Evolutionary conservation across 139 green algal species (phyloP).

Genomic region (Chlamydomonas incerta): DNA sequence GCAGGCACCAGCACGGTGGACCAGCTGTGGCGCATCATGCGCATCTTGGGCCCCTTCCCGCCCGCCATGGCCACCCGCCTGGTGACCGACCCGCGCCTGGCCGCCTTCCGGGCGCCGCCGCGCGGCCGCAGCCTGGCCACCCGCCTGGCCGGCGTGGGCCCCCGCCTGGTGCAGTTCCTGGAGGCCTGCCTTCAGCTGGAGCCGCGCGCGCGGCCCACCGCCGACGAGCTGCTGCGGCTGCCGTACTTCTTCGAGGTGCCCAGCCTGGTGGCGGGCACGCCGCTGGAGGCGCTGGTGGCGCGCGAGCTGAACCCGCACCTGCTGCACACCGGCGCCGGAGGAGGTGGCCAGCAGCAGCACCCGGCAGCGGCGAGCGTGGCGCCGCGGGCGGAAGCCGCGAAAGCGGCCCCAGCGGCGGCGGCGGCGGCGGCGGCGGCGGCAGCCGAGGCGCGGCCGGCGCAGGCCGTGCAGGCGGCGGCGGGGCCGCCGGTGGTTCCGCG

Average conservation of each 20-base stretch:
- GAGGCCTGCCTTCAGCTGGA: slow-evolving; percentile 24
- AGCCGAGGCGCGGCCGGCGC: too few relatives aligned
- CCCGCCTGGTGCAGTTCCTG: slow-evolving; percentile 25
- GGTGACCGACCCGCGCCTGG: neutral
- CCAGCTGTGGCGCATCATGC: slow-evolving; percentile 43
- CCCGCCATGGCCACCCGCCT: neutral
- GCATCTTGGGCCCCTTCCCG: slow-evolving; percentile 8
- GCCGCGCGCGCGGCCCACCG: neutral
- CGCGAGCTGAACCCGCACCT: neutral
- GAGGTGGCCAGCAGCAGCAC: neutral
- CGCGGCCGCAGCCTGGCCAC: slow-evolving; percentile 9
- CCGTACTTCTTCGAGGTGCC: slow-evolving; percentile 41
- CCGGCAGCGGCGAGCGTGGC: too few relatives aligned
- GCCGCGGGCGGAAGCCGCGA: too few relatives aligned
- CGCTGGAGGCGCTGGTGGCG: neutral
- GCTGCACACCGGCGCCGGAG: neutral
- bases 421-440: too few relatives aligned
- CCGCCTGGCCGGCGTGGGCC: neutral
- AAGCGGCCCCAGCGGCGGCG: too few relatives aligned
- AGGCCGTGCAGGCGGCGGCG: too few relatives aligned
- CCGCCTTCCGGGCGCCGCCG: neutral
- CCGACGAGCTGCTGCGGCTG: slow-evolving; percentile 25
- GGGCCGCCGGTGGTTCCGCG: too few relatives aligned
- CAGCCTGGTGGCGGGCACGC: slow-evolving; percentile 9
- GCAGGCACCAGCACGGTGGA: slow-evolving; percentile 25